Percentiles rank a stretch among this genome's conserved stretches.
These are phyloP conservation scores for Blastosporella zonata DNA, from an alignment of 1,284 basidiomycete species.

Conservation along the genomic window DNA sequence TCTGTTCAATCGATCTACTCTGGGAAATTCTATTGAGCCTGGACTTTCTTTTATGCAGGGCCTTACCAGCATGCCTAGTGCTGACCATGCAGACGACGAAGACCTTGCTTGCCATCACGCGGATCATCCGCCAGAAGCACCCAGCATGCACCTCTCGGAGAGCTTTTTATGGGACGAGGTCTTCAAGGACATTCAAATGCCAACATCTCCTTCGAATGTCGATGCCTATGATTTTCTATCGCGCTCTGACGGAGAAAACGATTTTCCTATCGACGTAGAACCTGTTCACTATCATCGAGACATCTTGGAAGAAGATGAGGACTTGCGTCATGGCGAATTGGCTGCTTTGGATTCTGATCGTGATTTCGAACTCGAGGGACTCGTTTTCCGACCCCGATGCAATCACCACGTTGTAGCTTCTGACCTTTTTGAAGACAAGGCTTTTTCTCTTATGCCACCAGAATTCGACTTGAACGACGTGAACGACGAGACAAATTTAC, in stretches of 20 bases:
- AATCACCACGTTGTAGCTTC: not conserved
- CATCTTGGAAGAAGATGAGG: slow-evolving; percentile 6
- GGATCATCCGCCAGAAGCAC: slow-evolving; percentile 9
- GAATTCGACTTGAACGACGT: slow-evolving; percentile 10
- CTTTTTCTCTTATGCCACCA: not conserved
- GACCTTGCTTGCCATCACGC: slow-evolving; percentile 24
- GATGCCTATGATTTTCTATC: slow-evolving; percentile 4
- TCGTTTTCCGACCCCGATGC: not conserved
- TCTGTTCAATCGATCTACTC: slow-evolving; percentile 4
- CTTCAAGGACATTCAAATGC: slow-evolving; percentile 5
- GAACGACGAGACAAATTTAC: slow-evolving; percentile 10
- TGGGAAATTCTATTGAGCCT: slow-evolving; percentile 2
- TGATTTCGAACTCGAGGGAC: slow-evolving; percentile 2
- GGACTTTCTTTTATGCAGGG: slow-evolving; percentile 17
- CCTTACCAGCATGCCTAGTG: slow-evolving; percentile 3
- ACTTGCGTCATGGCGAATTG: slow-evolving; percentile 12
- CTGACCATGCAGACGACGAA: slow-evolving; percentile 27
- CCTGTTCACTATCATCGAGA: slow-evolving; percentile 10
- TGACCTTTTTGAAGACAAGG: not conserved
- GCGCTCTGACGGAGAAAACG: slow-evolving; percentile 9
- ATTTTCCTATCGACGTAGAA: slow-evolving; percentile 6
- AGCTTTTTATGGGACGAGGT: slow-evolving; percentile 18
- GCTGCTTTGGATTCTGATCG: slow-evolving; percentile 3
- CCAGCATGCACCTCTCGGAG: slow-evolving; percentile 8
- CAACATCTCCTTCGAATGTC: slow-evolving; percentile 1